Evolutionary conservation across 768 basidiomycete species (phyloP), one percentile per base, ranked within the genome.

Genomic region (Boletus patriciae): DNA sequence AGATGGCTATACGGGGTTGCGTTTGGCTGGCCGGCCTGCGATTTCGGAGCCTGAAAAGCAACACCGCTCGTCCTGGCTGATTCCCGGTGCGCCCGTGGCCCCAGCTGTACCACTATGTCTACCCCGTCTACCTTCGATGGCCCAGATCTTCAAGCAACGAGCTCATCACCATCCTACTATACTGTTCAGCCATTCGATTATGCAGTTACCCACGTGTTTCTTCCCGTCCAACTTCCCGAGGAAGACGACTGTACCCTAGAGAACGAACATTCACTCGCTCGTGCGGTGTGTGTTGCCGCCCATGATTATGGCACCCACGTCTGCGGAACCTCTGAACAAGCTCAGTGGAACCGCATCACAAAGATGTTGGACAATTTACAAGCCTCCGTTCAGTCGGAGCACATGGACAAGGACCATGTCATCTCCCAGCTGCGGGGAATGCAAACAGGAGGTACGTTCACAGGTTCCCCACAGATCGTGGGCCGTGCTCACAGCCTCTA

Each of bases 131-230:
- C n/a, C n/a, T n/a, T n/a, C n/a, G n/a, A n/a, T n/a, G n/a, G n/a
- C n/a, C n/a, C n/a, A n/a, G n/a, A n/a, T n/a, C n/a, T n/a, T n/a
- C n/a, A n/a, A n/a, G n/a, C 25, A 25, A 25, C 25, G 25, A 25
- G 25, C 25, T 25, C 25, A 25, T 25, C 25, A 25, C 4, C 25
- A 4, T 25, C 25, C 25, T 2, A n/a, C n/a, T n/a, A n/a, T n/a
- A n/a, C n/a, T n/a, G 3, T 25, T 2, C 2, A 25, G 2, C 25
- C 2, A n/a, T 25, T 25, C 25, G 4, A 25, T 2, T 56, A 60
- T 19, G 33, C 42, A 18, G 27, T 60, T 29, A 46, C 44, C 36
- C 54, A 60, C 44, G 59, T 60, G 1, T 56, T 60, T 34, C 41
- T 50, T 48, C 54, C 54, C 5, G 27, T 56, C 18, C 10, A 36